These are phyloP conservation scores for Xylaria sp. DNA, from an alignment of 2,329 filamentous ascomycete species.

Conservation along the genomic window DNA sequence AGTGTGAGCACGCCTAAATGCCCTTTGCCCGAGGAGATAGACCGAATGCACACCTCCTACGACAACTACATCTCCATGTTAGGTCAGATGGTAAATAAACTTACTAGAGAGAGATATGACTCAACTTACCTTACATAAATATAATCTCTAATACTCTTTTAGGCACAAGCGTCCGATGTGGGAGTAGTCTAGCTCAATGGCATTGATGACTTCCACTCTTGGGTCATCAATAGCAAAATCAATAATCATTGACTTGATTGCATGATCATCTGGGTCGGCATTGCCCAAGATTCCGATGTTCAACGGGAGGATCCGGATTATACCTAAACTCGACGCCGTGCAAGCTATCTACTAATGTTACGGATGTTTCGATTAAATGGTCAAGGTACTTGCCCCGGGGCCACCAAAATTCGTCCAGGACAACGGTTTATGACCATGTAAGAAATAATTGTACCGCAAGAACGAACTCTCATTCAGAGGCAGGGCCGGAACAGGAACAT, in stretches of 20 bases:
- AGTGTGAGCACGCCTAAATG: too few relatives aligned
- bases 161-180: background rate
- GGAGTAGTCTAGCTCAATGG: conserved; percentile 1
- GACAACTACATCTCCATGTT: background rate
- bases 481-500: background rate
- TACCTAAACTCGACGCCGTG: background rate
- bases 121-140: background rate
- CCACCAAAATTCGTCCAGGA: conserved; percentile 6
- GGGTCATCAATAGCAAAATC: conserved; percentile 3
- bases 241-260: background rate
- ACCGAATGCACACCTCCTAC: too few relatives aligned
- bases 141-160: background rate
- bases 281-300: background rate
- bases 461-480: conserved; percentile 12
- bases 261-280: background rate
- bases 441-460: too few relatives aligned
- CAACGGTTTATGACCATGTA: background rate
- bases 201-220: background rate
- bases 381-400: conserved; percentile 2
- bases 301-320: background rate
- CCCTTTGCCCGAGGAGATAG: too few relatives aligned
- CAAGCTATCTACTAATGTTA: background rate
- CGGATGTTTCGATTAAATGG: background rate
- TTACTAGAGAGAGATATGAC: background rate
- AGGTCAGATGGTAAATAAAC: background rate